A percentile compares a stretch with the other conserved stretches of the same genome.
These are phyloP conservation scores for Tolypocladium ophioglossoides DNA, from an alignment of 2,329 filamentous ascomycete species.

Conservation along the genomic window DNA sequence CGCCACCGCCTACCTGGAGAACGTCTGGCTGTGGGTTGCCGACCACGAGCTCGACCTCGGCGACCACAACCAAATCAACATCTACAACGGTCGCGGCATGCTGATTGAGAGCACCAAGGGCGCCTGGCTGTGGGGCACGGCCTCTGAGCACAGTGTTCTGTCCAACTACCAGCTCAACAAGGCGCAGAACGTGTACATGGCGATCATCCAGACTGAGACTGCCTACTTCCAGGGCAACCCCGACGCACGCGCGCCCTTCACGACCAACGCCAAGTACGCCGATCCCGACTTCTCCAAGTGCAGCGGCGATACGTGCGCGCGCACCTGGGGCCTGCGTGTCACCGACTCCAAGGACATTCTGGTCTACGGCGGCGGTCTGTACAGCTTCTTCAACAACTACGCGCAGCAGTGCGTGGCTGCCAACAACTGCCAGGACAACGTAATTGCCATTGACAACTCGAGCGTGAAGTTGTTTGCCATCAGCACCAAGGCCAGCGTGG, in stretches of 20 bases:
- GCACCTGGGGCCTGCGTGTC: constrained; percentile 68
- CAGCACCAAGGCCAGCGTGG: constrained; percentile 63
- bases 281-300: constrained; percentile 63
- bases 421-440: constrained; percentile 67
- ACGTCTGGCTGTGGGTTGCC: constrained; percentile 82
- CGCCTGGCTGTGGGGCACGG: constrained; percentile 72
- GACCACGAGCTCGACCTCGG: constrained; percentile 77
- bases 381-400: constrained; percentile 81
- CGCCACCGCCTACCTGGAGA: constrained; percentile 71
- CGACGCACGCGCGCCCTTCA: constrained; percentile 56
- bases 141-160: constrained; percentile 53
- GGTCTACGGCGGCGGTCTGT: constrained; percentile 64
- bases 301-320: constrained; percentile 46
- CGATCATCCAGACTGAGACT: constrained; percentile 79
- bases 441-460: constrained; percentile 61
- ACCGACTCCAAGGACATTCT: constrained; percentile 55
- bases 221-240: constrained; percentile 83
- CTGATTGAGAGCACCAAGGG: constrained; percentile 64
- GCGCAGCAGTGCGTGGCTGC: constrained; percentile 55
- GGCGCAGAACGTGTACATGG: constrained; percentile 72
- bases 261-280: constrained; percentile 40
- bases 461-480: constrained; percentile 57
- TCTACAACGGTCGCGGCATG: constrained; percentile 82
- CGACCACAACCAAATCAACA: constrained; percentile 68
- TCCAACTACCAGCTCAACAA: constrained; percentile 81